Base-by-base conservation (phyloP, 306 rosid genomes). In the Myrica gale region DNA sequence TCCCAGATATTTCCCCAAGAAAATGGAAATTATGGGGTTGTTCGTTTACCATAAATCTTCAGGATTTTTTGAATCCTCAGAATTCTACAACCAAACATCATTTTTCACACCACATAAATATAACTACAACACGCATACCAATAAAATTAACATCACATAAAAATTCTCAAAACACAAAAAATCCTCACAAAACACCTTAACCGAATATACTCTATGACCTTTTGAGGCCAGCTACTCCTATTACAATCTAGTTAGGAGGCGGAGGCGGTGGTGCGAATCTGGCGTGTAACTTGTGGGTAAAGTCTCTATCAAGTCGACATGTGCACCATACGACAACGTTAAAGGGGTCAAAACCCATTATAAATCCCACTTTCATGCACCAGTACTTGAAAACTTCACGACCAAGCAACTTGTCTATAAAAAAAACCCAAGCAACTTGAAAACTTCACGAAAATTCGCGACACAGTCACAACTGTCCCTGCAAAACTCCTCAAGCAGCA, bases 181-280 rank as follows among this genome's bases (percentile, higher is more conserved):
- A n/a, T n/a, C n/a, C n/a, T n/a, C n/a, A n/a, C n/a, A n/a, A n/a
- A n/a, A n/a, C n/a, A n/a, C n/a, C n/a, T n/a, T n/a, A n/a, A n/a
- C n/a, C n/a, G n/a, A n/a, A n/a, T n/a, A n/a, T n/a, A n/a, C n/a
- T n/a, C n/a, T n/a, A n/a, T n/a, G n/a, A 5, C 32, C 1, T 68
- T 53, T 26, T 47, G 50, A 70, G 43, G 67, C 23, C 17, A 55
- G 44, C 51, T 74, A 61, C 9, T 55, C 37, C 63, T 69, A 67
- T 41, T 12, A 65, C 73, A 37, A 32, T 20, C 41, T 78, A 74
- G 56, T 70, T 73, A 82, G 76, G 47, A 23, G 26, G 84, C 39
- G 2, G 44, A 83, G 86, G 68, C 85, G 86, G 86, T 84, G 82
- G 87, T 86, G 87, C 82, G 74, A 23, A 23, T 68, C 80, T 23